These are phyloP conservation scores for Echium plantagineum DNA, from an alignment of 257 asterid species.

Conservation along the genomic window DNA sequence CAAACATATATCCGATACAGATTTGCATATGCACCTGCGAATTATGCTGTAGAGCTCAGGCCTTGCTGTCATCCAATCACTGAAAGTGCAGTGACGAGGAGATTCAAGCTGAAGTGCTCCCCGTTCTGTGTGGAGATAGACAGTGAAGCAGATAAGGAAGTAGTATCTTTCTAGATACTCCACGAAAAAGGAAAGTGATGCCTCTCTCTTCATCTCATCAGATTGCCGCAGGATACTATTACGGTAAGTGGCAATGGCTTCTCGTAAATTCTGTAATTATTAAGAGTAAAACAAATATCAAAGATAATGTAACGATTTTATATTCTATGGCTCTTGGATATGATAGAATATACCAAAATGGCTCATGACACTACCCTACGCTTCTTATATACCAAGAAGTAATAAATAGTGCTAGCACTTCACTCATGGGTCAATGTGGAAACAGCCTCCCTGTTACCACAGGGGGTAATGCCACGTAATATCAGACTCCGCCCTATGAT, in stretches of 20 bases:
- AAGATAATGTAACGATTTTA: background rate
- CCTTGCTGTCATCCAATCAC: constrained; percentile 95
- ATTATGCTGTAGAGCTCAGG: constrained; percentile 92
- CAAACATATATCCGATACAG: background rate
- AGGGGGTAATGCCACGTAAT: too few species aligned
- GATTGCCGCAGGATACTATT: constrained; percentile 81
- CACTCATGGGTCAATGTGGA: too few species aligned
- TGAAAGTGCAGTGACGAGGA: constrained; percentile 61
- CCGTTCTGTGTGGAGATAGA: constrained; percentile 82
- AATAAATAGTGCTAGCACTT: too few species aligned
- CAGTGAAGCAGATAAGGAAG: constrained; percentile 94
- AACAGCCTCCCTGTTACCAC: too few species aligned
- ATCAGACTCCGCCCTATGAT: too few species aligned
- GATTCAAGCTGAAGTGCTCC: constrained; percentile 50
- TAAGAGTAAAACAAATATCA: constrained; percentile 5
- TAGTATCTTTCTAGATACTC: constrained; percentile 99
- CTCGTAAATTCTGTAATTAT: constrained; percentile 74
- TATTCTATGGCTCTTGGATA: too few species aligned
- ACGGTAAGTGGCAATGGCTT: constrained; percentile 87
- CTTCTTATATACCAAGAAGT: too few species aligned
- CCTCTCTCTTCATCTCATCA: constrained; percentile 97
- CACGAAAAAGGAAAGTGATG: constrained; percentile 92
- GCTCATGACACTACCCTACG: too few species aligned
- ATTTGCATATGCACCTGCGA: constrained; percentile 52
- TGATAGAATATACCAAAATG: too few species aligned